Evolutionary conservation across 352 stramenopile species (phyloP), one percentile per base, ranked within the genome.

Genomic region (Phytophthora nicotianae): DNA sequence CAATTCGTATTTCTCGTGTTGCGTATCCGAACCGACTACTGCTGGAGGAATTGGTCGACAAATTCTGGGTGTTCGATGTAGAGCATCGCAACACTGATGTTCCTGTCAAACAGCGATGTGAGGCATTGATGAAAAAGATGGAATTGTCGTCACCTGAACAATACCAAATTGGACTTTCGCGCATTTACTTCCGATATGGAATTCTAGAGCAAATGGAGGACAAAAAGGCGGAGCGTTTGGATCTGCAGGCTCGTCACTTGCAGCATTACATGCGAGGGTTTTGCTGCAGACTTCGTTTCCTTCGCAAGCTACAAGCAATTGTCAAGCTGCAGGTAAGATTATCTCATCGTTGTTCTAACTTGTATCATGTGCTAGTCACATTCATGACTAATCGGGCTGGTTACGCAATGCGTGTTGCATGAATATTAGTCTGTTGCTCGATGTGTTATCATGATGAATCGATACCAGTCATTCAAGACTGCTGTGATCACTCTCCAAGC

Each of bases 1-100:
- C 97, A 7, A 98, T 99, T 35, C 92, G 97, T 45, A 98, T 99
- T 53, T 97, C 96, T 45, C 91, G 98, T 48, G 91, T 97, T 46
- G 98, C 97, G 20, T 99, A 99, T 70, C 97, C 97, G 33, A 97
- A 99, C 60, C 94, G 98, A 32, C 73, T 99, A 19, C 77, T 83
- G 33, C 89, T 99, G 48, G 70, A 92, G 50, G 84, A 93, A 37
- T 27, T 95, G 8, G 58, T 92, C 9, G 83, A 89, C 37, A 93
- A 88, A 24, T 95, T 91, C 50, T 89, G 87, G 74, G 78, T 91
- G 23, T 91, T 92, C 52, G 77, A 72, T 58, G 68, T 64, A 24
- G 53, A 69, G 42, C 50, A 80, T 24, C 51, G 67, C 32, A 75
- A 79, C 23, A 76, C 60, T 1, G 65, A 84, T 53, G 56, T 83